Percentiles rank a stretch among this genome's conserved stretches.
Evolutionary conservation across 2,329 filamentous ascomycete species (phyloP).

Genomic region (Ceratocystis lukuohia): DNA sequence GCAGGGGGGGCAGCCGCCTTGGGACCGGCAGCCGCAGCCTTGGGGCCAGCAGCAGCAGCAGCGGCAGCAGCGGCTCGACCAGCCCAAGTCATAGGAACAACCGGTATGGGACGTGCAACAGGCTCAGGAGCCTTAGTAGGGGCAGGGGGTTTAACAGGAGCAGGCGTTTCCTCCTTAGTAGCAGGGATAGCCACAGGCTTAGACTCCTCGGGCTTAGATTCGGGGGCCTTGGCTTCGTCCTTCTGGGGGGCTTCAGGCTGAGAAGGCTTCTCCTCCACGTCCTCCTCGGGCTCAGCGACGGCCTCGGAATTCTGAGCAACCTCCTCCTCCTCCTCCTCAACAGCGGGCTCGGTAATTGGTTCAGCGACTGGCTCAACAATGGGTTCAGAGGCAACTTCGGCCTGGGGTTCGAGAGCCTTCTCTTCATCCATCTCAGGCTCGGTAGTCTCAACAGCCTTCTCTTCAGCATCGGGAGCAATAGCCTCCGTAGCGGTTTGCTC

Average conservation of each 20-base stretch:
- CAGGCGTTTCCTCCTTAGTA: constrained; percentile 47
- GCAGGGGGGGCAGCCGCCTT: constrained; percentile 36
- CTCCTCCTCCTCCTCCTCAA: constrained; percentile 35
- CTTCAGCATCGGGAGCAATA: constrained; percentile 25
- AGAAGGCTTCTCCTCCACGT: constrained; percentile 27
- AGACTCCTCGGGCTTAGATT: constrained; percentile 5
- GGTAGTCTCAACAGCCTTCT: constrained; percentile 25
- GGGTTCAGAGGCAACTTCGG: constrained; percentile 23
- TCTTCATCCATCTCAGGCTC: constrained; percentile 26
- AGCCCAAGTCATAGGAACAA: constrained; percentile 63
- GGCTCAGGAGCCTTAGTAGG: constrained; percentile 39
- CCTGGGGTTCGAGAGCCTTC: constrained; percentile 29
- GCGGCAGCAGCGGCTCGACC: constrained; percentile 47
- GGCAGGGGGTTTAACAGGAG: constrained; percentile 32
- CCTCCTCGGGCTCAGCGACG: constrained; percentile 49
- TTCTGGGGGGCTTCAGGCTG: constrained; percentile 2
- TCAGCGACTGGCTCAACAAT: constrained; percentile 22
- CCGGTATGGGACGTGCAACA: constrained; percentile 34
- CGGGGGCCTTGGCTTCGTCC: constrained; percentile 11
- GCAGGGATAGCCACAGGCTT: constrained; percentile 28
- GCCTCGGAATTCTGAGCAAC: constrained; percentile 47
- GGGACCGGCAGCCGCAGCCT: constrained; percentile 39
- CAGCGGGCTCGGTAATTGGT: constrained; percentile 35
- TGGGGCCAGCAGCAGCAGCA: constrained; percentile 22
- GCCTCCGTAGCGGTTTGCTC: constrained; percentile 26